A percentile compares a stretch with the other conserved stretches of the same genome.
These are phyloP conservation scores for Colletotrichum falcatum DNA, from an alignment of 2,329 filamentous ascomycete species.

Conservation along the genomic window DNA sequence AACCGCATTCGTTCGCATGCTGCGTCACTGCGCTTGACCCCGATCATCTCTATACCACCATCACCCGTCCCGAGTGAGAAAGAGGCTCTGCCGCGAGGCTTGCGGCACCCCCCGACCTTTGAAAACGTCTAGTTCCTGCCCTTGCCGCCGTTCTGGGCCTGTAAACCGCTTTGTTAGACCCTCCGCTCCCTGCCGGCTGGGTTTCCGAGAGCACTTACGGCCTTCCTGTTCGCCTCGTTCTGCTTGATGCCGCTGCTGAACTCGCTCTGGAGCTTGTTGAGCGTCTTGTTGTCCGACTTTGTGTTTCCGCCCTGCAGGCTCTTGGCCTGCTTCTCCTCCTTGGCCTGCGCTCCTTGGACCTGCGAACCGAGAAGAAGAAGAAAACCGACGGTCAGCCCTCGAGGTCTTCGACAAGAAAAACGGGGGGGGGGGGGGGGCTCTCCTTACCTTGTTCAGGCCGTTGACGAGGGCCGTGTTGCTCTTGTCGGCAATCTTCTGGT, in stretches of 20 bases:
- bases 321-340: conserved; percentile 22
- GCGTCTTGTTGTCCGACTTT: background rate
- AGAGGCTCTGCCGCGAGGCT: background rate
- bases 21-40: too few species aligned
- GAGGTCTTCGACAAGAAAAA: too few species aligned
- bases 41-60: background rate
- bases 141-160: background rate
- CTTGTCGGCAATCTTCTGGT: conserved; percentile 25
- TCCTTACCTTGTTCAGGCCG: conserved; percentile 26
- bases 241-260: conserved; percentile 1
- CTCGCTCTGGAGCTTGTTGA: conserved; percentile 7
- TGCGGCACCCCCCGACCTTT: background rate
- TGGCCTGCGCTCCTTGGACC: conserved; percentile 24
- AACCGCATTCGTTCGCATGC: background rate
- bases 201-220: background rate
- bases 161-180: background rate
- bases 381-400: background rate
- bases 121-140: background rate
- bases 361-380: background rate
- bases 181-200: background rate
- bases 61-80: background rate
- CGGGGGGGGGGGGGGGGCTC: too few species aligned
- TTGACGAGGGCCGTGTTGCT: conserved; percentile 8
- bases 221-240: conserved; percentile 23
- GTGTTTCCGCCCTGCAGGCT: conserved; percentile 17